Base-by-base conservation (phyloP, 2,329 filamentous ascomycete species). In the Aspergillus tanneri region DNA sequence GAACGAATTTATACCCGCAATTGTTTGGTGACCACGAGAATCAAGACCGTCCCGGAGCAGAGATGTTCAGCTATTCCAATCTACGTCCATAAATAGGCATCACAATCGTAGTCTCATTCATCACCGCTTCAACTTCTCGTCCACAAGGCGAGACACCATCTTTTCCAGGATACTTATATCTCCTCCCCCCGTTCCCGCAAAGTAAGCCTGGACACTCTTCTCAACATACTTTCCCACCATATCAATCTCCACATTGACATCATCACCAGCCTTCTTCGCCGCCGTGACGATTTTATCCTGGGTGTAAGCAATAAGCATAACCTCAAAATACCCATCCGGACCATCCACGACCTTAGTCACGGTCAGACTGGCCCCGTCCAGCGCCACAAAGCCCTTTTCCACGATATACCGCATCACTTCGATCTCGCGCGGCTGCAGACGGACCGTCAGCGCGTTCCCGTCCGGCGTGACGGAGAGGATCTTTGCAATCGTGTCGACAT, bases 251-350 rank as follows among this genome's bases (percentile, higher is more conserved):
- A 96, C 82, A 64, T 96, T 96, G 52, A 96, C 88, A 41, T 84
- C 81, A 5, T 95, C 89, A 2, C 91, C 90, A 23, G 80, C 73
- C 70, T 81, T 77, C 80, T 96, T 96, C 43, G 75, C 77, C 2
- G 88, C 88, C 54, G 90, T 84, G 12, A 95, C 86, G 12, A 99
- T 85, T 70, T 88, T 88, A 71, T 92, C 89, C 75, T 97, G 93
- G 9, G 93, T 96, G 71, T 99, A 99, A 7, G 88, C 82, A 68
- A 99, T 96, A 53, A 99, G 77, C 93, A 99, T 99, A 41, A 99
- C 87, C 79, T 97, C 93, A 74, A 81, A 86, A 82, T 86, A 96
- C 69, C 90, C 95, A 34, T 86, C 85, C 56, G 83, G 81, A 3
- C 66, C 79, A 69, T 96, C 92, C 61, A 92, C 75, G 23, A 97